Base-by-base conservation (phyloP, 2,329 filamentous ascomycete species). In the Colletotrichum navitas region DNA sequence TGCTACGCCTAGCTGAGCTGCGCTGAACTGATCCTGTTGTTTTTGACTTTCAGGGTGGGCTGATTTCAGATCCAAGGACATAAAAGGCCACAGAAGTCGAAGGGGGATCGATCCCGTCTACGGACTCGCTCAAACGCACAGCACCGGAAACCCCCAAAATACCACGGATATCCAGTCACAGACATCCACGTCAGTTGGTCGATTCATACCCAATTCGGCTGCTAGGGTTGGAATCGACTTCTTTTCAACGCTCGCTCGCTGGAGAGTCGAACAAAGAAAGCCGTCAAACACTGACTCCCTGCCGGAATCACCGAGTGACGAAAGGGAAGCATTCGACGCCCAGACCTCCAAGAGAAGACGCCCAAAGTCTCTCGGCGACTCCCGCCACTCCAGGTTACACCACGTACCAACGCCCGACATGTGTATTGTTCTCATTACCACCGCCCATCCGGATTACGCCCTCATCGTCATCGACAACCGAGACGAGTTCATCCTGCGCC, bases 381-480 rank as follows among this genome's bases (percentile, higher is more conserved):
- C 21, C 4, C 4, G 26, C 29, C 61, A 41, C 7, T 39, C 14
- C 24, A 29, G 26, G n/a, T 21, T 21, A 66, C 16, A 61, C 21
- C 43, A 54, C 29, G 11, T 26, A 32, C 32, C 24, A 29, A n/a
- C 56, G 47, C 56, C 47, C 56, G n/a, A 10, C 69, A 95, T 95
- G 93, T 95, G 93, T 79, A 94, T 95, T 82, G 91, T 90, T 60
- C 84, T 95, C 56, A 84, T 94, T 70, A 93, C 92, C 34, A 95
- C 92, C 24, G 87, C 91, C 56, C 93, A 95, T 78, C 93, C 93
- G 12, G 85, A 88, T 75, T 95, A 95, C 81, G 87, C 91, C 34
- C 85, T 95, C 72, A 92, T 95, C 76, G 83, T 93, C 72, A 85
- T 94, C 78, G 90, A 94, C 82, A 95, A 95, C 80, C 89, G 93